Percentiles rank a stretch among this genome's conserved stretches.
These are phyloP conservation scores for Suhomyces sp. DNA, from an alignment of 805 yeast genomes.

Conservation along the genomic window DNA sequence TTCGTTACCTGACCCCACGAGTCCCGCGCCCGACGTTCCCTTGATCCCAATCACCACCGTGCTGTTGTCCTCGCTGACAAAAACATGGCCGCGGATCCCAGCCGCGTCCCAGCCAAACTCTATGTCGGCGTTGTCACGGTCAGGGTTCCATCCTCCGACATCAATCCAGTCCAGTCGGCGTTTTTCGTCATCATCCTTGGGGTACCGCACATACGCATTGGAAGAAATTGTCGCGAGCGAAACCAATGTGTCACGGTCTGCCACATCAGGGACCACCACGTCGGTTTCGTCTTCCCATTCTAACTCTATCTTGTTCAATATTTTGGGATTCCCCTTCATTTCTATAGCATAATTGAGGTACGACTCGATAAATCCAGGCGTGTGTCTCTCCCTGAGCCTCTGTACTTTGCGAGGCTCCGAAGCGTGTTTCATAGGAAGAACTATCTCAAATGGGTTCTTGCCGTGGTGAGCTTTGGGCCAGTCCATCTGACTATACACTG, in stretches of 20 bases:
- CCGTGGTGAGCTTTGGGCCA: conserved; percentile 33
- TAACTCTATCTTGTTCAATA: conserved; percentile 38
- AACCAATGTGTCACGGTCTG: conserved; percentile 70
- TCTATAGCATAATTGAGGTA: conserved; percentile 56
- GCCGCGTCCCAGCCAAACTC: conserved; percentile 84
- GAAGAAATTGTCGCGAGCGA: conserved; percentile 82
- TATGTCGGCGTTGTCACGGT: conserved; percentile 48
- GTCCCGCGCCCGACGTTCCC: conserved; percentile 84
- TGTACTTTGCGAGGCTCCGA: conserved; percentile 15
- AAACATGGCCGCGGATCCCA: conserved; percentile 90
- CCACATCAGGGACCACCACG: conserved; percentile 66
- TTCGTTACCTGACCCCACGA: conserved; percentile 45
- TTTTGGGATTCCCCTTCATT: conserved; percentile 36
- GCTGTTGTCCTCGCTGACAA: conserved; percentile 54
- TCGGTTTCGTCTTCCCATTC: conserved; percentile 61
- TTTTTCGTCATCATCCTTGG: conserved; percentile 49
- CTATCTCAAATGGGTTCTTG: conserved; percentile 40
- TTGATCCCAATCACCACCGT: conserved; percentile 78
- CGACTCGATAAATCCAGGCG: conserved; percentile 63
- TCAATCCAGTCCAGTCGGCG: conserved; percentile 81
- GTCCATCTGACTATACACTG: conserved; percentile 21
- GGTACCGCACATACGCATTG: conserved; percentile 82
- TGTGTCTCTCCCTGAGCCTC: conserved; percentile 36
- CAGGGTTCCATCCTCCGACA: conserved; percentile 54
- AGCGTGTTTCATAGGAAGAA: conserved; percentile 26